Percentiles rank a stretch among this genome's conserved stretches.
phyloP scores from a whole-genome alignment of 75 land plant genomes.

The Selaginella tamariscina region DNA sequence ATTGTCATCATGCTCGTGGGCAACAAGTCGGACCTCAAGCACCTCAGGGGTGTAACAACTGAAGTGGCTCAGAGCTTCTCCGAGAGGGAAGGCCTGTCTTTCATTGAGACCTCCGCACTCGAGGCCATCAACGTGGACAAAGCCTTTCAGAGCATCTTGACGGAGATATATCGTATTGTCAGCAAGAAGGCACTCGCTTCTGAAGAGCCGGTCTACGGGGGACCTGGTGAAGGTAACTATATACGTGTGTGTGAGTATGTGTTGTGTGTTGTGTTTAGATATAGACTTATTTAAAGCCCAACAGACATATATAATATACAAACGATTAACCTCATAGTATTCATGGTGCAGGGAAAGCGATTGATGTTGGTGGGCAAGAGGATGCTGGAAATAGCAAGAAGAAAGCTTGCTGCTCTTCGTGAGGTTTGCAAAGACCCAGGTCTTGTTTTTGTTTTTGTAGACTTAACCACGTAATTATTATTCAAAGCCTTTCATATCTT shows the following conservation, averaged over 20 bases:
- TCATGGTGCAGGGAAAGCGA: not conserved
- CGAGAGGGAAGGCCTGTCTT: constrained; percentile 51
- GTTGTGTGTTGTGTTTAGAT: too few relatives aligned
- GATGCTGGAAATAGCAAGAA: constrained; percentile 28
- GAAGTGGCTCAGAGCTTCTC: constrained; percentile 56
- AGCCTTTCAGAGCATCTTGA: constrained; percentile 50
- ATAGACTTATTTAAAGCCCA: too few relatives aligned
- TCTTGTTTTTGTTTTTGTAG: too few relatives aligned
- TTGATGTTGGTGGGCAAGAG: not conserved
- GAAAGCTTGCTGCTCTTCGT: constrained; percentile 44
- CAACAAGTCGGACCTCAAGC: constrained; percentile 57
- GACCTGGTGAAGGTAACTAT: constrained; percentile 47
- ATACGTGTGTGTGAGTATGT: too few relatives aligned
- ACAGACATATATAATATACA: too few relatives aligned
- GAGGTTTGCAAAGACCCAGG: not conserved
- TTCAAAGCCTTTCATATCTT: not conserved
- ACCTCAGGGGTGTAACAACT: constrained; percentile 46
- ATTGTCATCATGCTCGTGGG: constrained; percentile 60
- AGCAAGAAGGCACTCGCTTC: constrained; percentile 48
- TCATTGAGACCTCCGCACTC: constrained; percentile 56
- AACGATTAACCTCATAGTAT: too few relatives aligned
- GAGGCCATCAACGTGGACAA: constrained; percentile 53
- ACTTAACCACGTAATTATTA: too few relatives aligned
- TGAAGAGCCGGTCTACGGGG: constrained; percentile 32
- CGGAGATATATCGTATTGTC: constrained; percentile 50